Evolutionary conservation across 176 grass and related monocot species (phyloP).

Genomic region (Oryza meridionalis): DNA sequence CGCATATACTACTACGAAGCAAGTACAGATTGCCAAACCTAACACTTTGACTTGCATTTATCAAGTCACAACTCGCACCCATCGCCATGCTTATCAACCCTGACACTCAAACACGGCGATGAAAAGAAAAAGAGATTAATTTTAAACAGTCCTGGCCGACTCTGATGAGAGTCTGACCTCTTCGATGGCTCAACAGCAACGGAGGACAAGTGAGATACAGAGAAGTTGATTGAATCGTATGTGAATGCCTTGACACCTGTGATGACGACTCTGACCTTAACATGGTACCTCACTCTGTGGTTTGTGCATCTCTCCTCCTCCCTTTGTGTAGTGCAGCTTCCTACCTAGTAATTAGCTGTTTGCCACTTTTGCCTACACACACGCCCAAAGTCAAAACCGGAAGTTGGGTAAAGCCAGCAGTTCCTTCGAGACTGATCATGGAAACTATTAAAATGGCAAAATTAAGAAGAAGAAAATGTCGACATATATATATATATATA

Average conservation of each 20-base stretch:
- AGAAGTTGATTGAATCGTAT: not conserved
- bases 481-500: not conserved
- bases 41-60: constrained; percentile 16
- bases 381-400: constrained; percentile 10
- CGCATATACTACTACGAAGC: not conserved
- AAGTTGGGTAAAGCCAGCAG: constrained; percentile 16
- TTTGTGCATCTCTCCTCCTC: not conserved
- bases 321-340: not conserved
- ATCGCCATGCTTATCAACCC: not conserved
- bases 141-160: not conserved
- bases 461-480: not conserved
- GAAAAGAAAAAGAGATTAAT: not conserved
- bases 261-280: not conserved
- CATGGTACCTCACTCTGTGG: not conserved
- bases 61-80: constrained; percentile 8
- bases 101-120: not conserved
- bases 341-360: not conserved
- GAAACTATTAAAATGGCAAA: not conserved
- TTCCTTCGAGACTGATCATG: constrained; percentile 19
- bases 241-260: constrained; percentile 17
- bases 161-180: not conserved
- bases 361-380: not conserved
- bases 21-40: not conserved
- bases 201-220: not conserved
- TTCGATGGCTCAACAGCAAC: not conserved